Base-by-base conservation (phyloP, 306 rosid species). In the Acacia melanoxylon region DNA sequence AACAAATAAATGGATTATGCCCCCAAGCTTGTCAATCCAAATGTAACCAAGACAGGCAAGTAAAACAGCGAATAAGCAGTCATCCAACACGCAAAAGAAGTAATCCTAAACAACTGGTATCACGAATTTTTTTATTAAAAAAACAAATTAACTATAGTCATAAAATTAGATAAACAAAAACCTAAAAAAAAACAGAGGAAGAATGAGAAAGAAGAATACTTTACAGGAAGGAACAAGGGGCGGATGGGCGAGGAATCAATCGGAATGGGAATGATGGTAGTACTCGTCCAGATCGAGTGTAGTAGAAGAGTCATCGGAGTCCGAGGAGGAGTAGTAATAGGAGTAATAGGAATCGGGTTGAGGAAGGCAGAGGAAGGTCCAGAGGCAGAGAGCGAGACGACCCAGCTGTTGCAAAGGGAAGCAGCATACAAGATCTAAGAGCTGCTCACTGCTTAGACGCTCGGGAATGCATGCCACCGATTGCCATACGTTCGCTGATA, bases 351-450 rank as follows among this genome's bases (percentile, higher is more conserved):
- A 72, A 78, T 83, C 80, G 0, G 91, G 84, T 4, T 86, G 91
- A 70, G 95, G 94, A 52, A 88, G 69, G 78, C 98, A 94, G 80
- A 94, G 81, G 80, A 92, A 91, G 44, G 91, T 82, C 89, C 95
- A 92, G 31, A 94, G 81, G 80, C 97, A 91, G 49, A 94, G 81
- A 74, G 92, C 85, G 2, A 94, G 48, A 24, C 94, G 92, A 86
- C 93, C 88, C 76, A 92, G 62, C 58, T 92, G 97, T 69, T 87
- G 98, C 37, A 94, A 45, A 79, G 98, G 98, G 78, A 92, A 86
- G 66, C 89, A 81, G 73, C 82, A 86, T 44, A 94, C 76, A 15
- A 94, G 90, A 89, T 91, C 89, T 45, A 94, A 80, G 14, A 94
- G 82, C 75, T 89, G 87, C 0, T 87, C 78, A 75, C 92, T 86